Percentiles rank a stretch among this genome's conserved stretches.
Conservation (phyloP, 2,329 filamentous ascomycete species). For the Raffaelea albimanens region DNA sequence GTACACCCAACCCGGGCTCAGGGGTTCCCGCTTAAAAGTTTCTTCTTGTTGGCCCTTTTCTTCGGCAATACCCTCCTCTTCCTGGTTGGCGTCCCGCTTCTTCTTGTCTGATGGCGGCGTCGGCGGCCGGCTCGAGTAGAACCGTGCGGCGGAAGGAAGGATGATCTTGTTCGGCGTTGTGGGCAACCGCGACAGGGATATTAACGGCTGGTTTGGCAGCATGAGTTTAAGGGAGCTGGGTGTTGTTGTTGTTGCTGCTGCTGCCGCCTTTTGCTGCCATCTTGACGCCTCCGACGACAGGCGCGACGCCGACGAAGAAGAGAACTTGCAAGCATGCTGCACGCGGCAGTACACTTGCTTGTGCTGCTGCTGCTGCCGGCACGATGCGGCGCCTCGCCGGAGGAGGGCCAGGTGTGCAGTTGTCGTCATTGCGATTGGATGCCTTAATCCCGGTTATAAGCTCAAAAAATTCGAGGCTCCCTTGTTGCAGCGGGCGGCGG, state of each 20-base stretch:
- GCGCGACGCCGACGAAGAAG: background rate
- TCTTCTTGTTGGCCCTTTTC: too few relatives aligned
- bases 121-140: background rate
- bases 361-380: too few relatives aligned
- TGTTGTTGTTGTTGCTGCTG: background rate
- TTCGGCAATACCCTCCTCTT: too few relatives aligned
- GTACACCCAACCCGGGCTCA: constrained; percentile 37
- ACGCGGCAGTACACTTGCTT: background rate
- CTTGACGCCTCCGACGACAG: too few relatives aligned
- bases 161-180: background rate
- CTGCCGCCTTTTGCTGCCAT: background rate
- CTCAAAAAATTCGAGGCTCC: too few relatives aligned
- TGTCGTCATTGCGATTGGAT: background rate
- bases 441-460: background rate
- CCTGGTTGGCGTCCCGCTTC: too few relatives aligned
- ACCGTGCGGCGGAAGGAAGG: background rate
- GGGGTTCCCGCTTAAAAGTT: constrained; percentile 8
- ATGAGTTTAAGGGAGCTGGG: background rate
- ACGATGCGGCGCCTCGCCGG: too few relatives aligned
- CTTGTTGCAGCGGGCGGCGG: too few relatives aligned
- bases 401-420: background rate
- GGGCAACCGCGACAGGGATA: background rate
- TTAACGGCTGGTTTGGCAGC: background rate
- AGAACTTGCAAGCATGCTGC: background rate
- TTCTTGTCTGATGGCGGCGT: background rate